Evolutionary conservation across 345 rosid genomes (phyloP).

Genomic region (Populus alba): DNA sequence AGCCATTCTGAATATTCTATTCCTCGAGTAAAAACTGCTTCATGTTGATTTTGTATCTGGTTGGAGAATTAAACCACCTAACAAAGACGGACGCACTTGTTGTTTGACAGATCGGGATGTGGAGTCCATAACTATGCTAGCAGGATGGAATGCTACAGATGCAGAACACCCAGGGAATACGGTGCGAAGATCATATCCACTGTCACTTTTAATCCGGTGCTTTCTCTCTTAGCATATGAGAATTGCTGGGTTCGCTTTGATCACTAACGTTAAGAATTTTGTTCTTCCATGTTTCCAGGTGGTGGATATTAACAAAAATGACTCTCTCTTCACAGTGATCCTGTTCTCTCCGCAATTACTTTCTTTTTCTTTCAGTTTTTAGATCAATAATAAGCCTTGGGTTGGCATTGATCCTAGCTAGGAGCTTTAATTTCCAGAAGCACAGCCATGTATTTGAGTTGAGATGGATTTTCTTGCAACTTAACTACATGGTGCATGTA

Average conservation of each 20-base stretch:
- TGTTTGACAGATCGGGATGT: slow-evolving; percentile 27
- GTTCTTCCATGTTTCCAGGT: slow-evolving; percentile 29
- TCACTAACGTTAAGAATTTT: background rate
- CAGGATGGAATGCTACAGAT: slow-evolving; percentile 38
- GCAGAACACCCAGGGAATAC: slow-evolving; percentile 29
- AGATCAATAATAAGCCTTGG: slow-evolving; percentile 3
- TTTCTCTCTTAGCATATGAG: background rate
- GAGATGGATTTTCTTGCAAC: slow-evolving; percentile 12
- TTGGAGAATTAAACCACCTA: too few relatives aligned
- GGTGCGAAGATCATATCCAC: slow-evolving; percentile 1
- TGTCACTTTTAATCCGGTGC: background rate
- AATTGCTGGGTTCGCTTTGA: background rate
- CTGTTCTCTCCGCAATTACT: slow-evolving; percentile 6
- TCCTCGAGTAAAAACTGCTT: background rate
- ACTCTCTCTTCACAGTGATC: slow-evolving; percentile 5
- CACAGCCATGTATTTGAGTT: slow-evolving; percentile 14
- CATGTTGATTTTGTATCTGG: too few relatives aligned
- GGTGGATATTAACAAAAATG: slow-evolving; percentile 11
- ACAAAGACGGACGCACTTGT: background rate
- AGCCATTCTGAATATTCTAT: background rate
- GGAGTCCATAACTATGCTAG: slow-evolving; percentile 38
- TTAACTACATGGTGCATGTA: slow-evolving; percentile 15
- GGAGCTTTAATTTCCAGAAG: background rate
- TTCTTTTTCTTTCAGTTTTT: background rate
- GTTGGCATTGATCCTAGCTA: slow-evolving; percentile 19